phyloP scores from a whole-genome alignment of 345 rosid genomes.

The Nephelium lappaceum region DNA sequence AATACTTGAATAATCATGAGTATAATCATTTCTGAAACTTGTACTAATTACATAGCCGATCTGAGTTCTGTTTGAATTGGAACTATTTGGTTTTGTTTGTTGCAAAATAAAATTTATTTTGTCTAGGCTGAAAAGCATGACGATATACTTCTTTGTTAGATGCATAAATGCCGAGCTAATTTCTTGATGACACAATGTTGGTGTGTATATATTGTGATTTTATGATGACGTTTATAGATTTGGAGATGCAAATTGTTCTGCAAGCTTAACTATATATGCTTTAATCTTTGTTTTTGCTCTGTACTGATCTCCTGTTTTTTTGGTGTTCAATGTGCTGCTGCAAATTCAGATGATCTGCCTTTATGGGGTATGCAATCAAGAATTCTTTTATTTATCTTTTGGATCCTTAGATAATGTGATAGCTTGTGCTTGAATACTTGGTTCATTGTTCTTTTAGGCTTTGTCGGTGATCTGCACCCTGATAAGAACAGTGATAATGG shows the following conservation, averaged over 20 bases:
- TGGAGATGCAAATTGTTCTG: not conserved
- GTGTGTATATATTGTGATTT: not conserved
- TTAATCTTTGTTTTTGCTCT: constrained; percentile 24
- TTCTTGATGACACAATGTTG: not conserved
- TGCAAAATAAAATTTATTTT: constrained; percentile 11
- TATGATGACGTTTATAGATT: not conserved
- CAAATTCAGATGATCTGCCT: constrained; percentile 85
- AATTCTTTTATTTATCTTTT: not conserved
- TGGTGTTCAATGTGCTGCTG: constrained; percentile 34
- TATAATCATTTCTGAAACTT: not conserved
- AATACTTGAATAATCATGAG: not conserved
- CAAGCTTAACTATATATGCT: constrained; percentile 8
- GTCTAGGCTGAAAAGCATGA: not conserved
- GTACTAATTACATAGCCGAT: not conserved
- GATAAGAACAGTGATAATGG: constrained; percentile 76
- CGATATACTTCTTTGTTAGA: too few species aligned
- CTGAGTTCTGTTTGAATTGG: not conserved
- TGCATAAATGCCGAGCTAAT: not conserved
- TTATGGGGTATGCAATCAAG: constrained; percentile 71
- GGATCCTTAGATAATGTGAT: not conserved
- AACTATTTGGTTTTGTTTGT: constrained; percentile 2
- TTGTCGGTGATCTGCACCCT: constrained; percentile 82
- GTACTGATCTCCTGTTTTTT: constrained; percentile 29
- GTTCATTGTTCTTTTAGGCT: constrained; percentile 48
- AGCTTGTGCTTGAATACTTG: constrained; percentile 7